These are phyloP conservation scores for Sporothrix protearum DNA, from an alignment of 2,329 filamentous ascomycete genomes.

Conservation along the genomic window DNA sequence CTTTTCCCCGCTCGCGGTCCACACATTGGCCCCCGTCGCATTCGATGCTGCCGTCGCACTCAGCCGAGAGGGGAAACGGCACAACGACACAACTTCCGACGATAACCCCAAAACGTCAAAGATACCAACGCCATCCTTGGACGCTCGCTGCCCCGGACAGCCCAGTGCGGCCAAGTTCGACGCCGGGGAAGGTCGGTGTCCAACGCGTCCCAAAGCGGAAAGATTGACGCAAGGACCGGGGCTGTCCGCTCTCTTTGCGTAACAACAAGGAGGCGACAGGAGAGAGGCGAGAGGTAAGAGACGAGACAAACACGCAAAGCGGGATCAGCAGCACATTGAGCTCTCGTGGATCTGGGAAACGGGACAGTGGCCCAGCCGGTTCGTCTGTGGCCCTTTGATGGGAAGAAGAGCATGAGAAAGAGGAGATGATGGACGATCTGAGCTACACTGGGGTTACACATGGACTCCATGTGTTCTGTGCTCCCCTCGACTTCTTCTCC, in stretches of 20 bases:
- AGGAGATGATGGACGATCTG: neutral
- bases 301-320: neutral
- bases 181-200: neutral
- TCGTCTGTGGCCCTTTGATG: neutral
- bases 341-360: neutral
- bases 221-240: neutral
- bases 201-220: neutral
- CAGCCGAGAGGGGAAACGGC: too few species aligned
- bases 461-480: neutral
- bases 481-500: neutral
- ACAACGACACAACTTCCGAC: neutral
- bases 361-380: neutral
- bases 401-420: neutral
- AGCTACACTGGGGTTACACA: neutral
- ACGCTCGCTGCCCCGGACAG: too few species aligned
- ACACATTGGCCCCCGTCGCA: too few species aligned
- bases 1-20: too few species aligned
- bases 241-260: neutral
- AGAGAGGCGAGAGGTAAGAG: neutral
- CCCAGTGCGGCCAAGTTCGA: neutral
- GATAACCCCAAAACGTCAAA: neutral
- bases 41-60: neutral
- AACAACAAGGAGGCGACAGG: neutral
- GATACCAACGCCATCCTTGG: neutral
- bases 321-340: neutral